phyloP scores from a whole-genome alignment of 306 rosid species.

The Malus fusca region DNA sequence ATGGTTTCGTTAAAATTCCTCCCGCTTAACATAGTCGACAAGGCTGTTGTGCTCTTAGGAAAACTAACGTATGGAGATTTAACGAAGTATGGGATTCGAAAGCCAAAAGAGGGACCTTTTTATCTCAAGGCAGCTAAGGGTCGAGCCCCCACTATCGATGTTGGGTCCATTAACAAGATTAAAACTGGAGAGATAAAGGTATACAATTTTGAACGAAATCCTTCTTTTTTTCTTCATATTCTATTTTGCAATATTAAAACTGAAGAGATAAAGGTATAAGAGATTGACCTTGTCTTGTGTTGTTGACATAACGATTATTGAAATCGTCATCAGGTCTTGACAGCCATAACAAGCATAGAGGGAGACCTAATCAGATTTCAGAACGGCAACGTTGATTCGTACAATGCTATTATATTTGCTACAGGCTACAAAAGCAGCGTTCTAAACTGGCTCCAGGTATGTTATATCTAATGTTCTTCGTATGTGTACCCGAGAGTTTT shows the following conservation, averaged over 20 bases:
- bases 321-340: conserved; percentile 30
- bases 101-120: conserved; percentile 42
- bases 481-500: background rate
- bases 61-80: conserved; percentile 23
- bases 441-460: conserved; percentile 52
- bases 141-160: conserved; percentile 38
- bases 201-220: background rate
- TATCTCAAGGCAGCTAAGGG: conserved; percentile 26
- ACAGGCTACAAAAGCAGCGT: conserved; percentile 57
- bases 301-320: background rate
- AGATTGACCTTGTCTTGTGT: background rate
- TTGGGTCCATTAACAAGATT: conserved; percentile 42
- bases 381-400: conserved; percentile 18
- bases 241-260: too few species aligned
- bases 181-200: conserved; percentile 35
- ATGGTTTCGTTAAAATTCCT: conserved; percentile 21
- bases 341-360: conserved; percentile 28
- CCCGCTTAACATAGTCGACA: conserved; percentile 27
- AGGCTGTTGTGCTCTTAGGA: background rate
- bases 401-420: conserved; percentile 51
- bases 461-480: background rate
- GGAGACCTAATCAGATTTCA: conserved; percentile 27
- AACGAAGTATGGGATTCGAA: conserved; percentile 24
- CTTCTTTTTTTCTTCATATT: background rate
- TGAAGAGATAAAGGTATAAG: too few species aligned